A percentile compares a stretch with the other conserved stretches of the same genome.
phyloP scores from a whole-genome alignment of 2,329 filamentous ascomycete species.

The Colletotrichum graminicola region DNA sequence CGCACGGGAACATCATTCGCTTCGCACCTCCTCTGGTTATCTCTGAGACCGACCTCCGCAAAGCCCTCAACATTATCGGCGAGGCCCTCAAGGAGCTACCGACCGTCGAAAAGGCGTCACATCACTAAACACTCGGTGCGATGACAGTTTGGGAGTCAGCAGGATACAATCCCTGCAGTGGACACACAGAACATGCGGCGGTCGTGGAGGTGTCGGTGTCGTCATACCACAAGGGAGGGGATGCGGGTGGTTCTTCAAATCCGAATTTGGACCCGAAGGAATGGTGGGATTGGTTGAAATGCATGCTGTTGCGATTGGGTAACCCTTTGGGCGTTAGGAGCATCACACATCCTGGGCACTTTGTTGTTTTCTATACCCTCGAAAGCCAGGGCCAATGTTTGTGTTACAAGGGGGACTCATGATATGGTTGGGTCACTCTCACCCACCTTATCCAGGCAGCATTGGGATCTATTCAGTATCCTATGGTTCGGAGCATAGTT shows the following conservation, averaged over 20 bases:
- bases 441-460: background rate
- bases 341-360: background rate
- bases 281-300: background rate
- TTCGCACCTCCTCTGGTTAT: slow-evolving; percentile 97
- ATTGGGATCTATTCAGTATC: slow-evolving; percentile 17
- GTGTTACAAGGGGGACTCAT: background rate
- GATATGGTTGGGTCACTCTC: background rate
- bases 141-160: background rate
- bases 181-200: background rate
- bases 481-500: slow-evolving; percentile 25
- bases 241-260: slow-evolving; percentile 19
- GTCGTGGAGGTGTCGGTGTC: slow-evolving; percentile 24
- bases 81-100: slow-evolving; percentile 87
- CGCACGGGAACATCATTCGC: slow-evolving; percentile 97
- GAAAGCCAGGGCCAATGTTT: background rate
- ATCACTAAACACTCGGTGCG: slow-evolving; percentile 49
- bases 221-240: slow-evolving; percentile 7
- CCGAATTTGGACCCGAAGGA: background rate
- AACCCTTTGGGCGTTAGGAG: slow-evolving; percentile 22
- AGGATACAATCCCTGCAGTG: background rate
- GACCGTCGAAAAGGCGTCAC: slow-evolving; percentile 56
- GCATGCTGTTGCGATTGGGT: slow-evolving; percentile 6
- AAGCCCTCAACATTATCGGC: slow-evolving; percentile 82
- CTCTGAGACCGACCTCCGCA: slow-evolving; percentile 85
- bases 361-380: slow-evolving; percentile 3